Evolutionary conservation across 2,329 filamentous ascomycete species (phyloP), one percentile per base, ranked within the genome.

Genomic region (Fusarium odoratissimum): DNA sequence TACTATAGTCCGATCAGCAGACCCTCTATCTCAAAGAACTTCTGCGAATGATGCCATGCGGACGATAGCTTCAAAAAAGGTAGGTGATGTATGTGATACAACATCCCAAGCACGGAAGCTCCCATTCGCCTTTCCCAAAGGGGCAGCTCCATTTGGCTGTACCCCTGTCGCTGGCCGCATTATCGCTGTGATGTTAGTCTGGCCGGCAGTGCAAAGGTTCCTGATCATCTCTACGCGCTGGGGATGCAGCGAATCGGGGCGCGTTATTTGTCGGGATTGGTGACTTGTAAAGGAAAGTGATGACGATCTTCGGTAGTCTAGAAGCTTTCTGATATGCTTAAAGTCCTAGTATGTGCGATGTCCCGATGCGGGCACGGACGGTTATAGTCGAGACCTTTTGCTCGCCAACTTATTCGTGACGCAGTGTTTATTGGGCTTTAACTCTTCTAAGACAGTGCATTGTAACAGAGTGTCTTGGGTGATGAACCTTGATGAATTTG

Each of bases 41-140:
- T 71, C 44, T 71, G 68, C 17, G 30, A 51, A 71, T 67, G 58
- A 57, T 71, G 67, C 51, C 51, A 71, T 71, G 25, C 67, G 69
- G 69, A 48, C 40, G 23, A 52, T 21, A 28, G 21, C 51, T 41
- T 63, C 68, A n/a, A 72, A 72, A 72, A 40, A 46, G 69, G 69
- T 72, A 72, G 69, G 69, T 72, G 65, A 72, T 57, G 55, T 54
- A 57, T 60, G 68, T 63, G 60, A 58, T 72, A 67, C 56, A 56
- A 71, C 69, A 52, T 7, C 25, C 40, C 63, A 68, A 60, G 69
- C 46, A 72, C 69, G 68, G 69, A 72, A 72, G 58, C 69, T 71
- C 67, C 62, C 69, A 68, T 67, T 52, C 38, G 49, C 55, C 64
- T 72, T 64, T 42, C 69, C 69, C 10, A 64, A 69, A 72, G 14